These are phyloP conservation scores for Sporisorium sorghi DNA, from an alignment of 1,284 basidiomycete species.

Conservation along the genomic window DNA sequence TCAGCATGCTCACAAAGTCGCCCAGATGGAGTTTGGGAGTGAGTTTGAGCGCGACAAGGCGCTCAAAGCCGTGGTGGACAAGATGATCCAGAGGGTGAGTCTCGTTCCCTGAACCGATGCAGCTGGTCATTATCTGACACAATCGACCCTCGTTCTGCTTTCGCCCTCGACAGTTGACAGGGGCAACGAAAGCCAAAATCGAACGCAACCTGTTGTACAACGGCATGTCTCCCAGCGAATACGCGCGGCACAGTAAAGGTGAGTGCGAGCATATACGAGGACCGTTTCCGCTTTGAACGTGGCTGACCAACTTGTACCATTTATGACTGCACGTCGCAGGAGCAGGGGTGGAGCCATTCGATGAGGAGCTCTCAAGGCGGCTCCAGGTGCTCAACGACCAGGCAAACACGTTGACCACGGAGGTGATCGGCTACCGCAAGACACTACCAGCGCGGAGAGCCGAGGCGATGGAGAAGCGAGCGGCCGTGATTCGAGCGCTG, in stretches of 20 bases:
- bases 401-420: conserved; percentile 41
- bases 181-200: conserved; percentile 39
- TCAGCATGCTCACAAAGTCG: conserved; percentile 42
- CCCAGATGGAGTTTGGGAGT: conserved; percentile 52
- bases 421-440: conserved; percentile 45
- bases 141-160: not conserved
- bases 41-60: conserved; percentile 40
- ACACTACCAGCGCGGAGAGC: conserved; percentile 38
- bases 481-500: conserved; percentile 35
- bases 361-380: conserved; percentile 42
- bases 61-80: conserved; percentile 34
- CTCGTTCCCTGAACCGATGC: not conserved
- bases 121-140: not conserved
- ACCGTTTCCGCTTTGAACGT: not conserved
- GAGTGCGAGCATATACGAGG: not conserved
- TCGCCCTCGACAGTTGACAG: conserved; percentile 24
- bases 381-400: conserved; percentile 42
- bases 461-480: conserved; percentile 42
- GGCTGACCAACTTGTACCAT: not conserved
- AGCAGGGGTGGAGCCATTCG: conserved; percentile 43
- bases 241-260: conserved; percentile 45
- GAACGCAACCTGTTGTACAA: conserved; percentile 47
- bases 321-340: not conserved
- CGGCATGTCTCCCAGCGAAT: conserved; percentile 42
- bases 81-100: conserved; percentile 43